A percentile compares a stretch with the other conserved stretches of the same genome.
phyloP scores from a whole-genome alignment of 2,329 filamentous ascomycete genomes.

The Colletotrichum sp. region DNA sequence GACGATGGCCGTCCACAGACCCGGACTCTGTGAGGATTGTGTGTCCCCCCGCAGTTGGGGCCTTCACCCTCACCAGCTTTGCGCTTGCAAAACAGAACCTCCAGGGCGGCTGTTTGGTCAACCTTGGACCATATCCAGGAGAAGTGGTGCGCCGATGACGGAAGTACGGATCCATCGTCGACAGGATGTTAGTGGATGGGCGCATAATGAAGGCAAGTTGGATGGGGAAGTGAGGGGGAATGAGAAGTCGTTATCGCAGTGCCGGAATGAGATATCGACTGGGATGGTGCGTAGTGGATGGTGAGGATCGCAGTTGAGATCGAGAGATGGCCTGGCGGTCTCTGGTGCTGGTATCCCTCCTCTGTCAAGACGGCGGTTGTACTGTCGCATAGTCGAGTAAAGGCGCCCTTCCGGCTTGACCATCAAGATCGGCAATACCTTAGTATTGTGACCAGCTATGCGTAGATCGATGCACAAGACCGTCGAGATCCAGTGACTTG shows the following conservation, averaged over 20 bases:
- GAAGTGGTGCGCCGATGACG: not conserved
- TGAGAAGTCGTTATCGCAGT: not conserved
- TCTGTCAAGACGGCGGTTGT: not conserved
- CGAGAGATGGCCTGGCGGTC: not conserved
- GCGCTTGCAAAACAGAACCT: not conserved
- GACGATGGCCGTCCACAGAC: not conserved
- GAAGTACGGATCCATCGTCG: not conserved
- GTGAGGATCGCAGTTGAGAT: not conserved
- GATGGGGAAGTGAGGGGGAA: not conserved
- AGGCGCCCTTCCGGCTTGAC: not conserved
- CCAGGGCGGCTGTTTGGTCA: not conserved
- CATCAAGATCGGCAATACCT: not conserved
- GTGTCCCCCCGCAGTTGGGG: not conserved
- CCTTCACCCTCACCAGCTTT: not conserved
- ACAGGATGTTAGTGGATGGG: not conserved
- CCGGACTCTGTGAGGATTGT: not conserved
- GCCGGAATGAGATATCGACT: not conserved
- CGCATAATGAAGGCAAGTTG: not conserved
- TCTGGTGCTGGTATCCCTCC: not conserved
- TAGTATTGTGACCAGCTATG: not conserved
- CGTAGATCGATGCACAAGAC: not conserved
- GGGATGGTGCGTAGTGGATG: not conserved
- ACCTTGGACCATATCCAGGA: not conserved
- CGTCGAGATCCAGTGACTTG: slow-evolving; percentile 11
- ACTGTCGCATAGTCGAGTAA: not conserved